Evolutionary conservation across 2,329 filamentous ascomycete genomes (phyloP).

Genomic region (Colletotrichum sansevieriae): DNA sequence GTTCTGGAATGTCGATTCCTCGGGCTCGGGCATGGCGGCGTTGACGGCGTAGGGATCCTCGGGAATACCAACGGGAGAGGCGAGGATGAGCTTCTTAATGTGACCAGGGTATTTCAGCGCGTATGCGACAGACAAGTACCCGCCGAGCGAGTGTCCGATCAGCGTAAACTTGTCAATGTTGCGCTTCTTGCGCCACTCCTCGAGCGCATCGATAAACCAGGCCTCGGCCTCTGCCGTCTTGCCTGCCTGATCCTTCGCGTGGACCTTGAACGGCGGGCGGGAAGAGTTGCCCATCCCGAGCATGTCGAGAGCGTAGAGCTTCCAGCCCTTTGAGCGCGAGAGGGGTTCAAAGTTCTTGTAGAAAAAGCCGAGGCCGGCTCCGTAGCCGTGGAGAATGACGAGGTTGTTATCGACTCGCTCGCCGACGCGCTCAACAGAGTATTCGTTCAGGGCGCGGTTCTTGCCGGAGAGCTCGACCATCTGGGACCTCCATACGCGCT

Average conservation of each 20-base stretch:
- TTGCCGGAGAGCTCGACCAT: constrained; percentile 89
- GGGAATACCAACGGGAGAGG: constrained; percentile 93
- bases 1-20: constrained; percentile 78
- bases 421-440: constrained; percentile 86
- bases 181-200: constrained; percentile 92
- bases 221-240: constrained; percentile 91
- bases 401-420: constrained; percentile 87
- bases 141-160: constrained; percentile 91
- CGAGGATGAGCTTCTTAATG: constrained; percentile 95
- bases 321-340: constrained; percentile 83
- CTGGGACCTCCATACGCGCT: constrained; percentile 85
- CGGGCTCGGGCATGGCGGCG: constrained; percentile 82
- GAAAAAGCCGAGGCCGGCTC: constrained; percentile 95
- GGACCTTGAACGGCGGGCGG: constrained; percentile 72
- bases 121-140: constrained; percentile 95
- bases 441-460: constrained; percentile 90
- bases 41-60: constrained; percentile 92
- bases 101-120: constrained; percentile 95
- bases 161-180: constrained; percentile 95
- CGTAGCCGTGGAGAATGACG: constrained; percentile 97
- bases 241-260: constrained; percentile 81
- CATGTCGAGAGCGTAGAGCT: constrained; percentile 76
- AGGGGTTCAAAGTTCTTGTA: constrained; percentile 97
- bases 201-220: constrained; percentile 96
- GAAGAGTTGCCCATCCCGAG: constrained; percentile 50